These are phyloP conservation scores for Fusarium domesticum DNA, from an alignment of 2,329 filamentous ascomycete species.

Conservation along the genomic window DNA sequence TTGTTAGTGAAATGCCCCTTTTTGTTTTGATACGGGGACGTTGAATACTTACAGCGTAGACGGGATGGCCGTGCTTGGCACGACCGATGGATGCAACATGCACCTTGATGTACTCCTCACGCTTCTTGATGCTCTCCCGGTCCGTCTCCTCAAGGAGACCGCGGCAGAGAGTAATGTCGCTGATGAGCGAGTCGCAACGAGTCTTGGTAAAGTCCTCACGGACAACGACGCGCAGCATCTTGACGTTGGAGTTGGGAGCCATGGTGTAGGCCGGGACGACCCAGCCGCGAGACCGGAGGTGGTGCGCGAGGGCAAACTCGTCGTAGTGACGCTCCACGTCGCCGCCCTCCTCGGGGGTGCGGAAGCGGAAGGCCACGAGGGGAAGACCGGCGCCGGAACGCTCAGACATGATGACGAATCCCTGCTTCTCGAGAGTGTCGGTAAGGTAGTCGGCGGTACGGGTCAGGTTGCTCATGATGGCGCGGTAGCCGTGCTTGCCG, in stretches of 20 bases:
- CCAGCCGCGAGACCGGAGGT: slow-evolving; percentile 84
- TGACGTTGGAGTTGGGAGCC: slow-evolving; percentile 83
- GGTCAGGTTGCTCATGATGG: slow-evolving; percentile 93
- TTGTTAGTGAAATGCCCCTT: slow-evolving; percentile 2
- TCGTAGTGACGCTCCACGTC: slow-evolving; percentile 61
- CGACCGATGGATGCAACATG: slow-evolving; percentile 54
- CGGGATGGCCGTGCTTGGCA: slow-evolving; percentile 47
- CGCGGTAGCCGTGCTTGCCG: slow-evolving; percentile 85
- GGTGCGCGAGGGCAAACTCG: slow-evolving; percentile 78
- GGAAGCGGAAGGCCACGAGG: slow-evolving; percentile 82
- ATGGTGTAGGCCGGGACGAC: slow-evolving; percentile 96
- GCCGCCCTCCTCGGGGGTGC: slow-evolving; percentile 47
- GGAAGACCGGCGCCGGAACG: slow-evolving; percentile 75
- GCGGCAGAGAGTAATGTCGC: slow-evolving; percentile 75
- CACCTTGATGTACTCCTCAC: slow-evolving; percentile 61
- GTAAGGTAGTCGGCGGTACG: slow-evolving; percentile 85
- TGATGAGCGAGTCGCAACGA: slow-evolving; percentile 74
- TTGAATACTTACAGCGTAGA: slow-evolving; percentile 45
- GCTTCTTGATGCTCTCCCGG: slow-evolving; percentile 63
- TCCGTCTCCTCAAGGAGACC: slow-evolving; percentile 72
- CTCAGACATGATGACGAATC: slow-evolving; percentile 87
- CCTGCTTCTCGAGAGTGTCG: slow-evolving; percentile 66
- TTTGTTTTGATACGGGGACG: accelerated
- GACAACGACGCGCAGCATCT: slow-evolving; percentile 90
- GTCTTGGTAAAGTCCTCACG: slow-evolving; percentile 86